Percentiles rank a stretch among this genome's conserved stretches.
phyloP scores from a whole-genome alignment of 2,329 filamentous ascomycete genomes.

The Sordariomycetes sp. region DNA sequence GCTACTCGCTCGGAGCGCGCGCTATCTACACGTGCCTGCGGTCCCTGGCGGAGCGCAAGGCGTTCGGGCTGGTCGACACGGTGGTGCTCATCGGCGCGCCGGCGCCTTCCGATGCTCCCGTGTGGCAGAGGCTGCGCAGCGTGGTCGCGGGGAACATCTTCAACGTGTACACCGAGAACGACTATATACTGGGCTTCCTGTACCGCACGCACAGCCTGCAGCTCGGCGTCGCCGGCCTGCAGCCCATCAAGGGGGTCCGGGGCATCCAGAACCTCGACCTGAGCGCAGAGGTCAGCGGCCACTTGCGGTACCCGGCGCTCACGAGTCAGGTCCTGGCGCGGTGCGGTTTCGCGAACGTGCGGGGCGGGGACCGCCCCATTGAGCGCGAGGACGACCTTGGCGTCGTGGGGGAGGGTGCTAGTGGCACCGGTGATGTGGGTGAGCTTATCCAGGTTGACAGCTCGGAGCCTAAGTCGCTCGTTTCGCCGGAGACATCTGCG shows the following conservation, averaged over 20 bases:
- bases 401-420: not conserved
- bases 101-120: slow-evolving; percentile 53
- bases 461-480: not conserved
- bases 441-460: not conserved
- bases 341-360: slow-evolving; percentile 35
- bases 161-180: slow-evolving; percentile 80
- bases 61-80: slow-evolving; percentile 74
- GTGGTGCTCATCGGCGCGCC: slow-evolving; percentile 76
- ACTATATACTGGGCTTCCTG: slow-evolving; percentile 76
- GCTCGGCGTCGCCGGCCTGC: slow-evolving; percentile 71
- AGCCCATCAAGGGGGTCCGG: slow-evolving; percentile 53
- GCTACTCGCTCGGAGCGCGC: slow-evolving; percentile 69
- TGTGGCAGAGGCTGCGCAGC: slow-evolving; percentile 66
- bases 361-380: slow-evolving; percentile 27
- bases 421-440: not conserved
- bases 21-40: slow-evolving; percentile 75
- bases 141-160: slow-evolving; percentile 73
- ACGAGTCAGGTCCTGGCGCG: slow-evolving; percentile 35
- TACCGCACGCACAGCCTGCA: slow-evolving; percentile 77
- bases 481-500: not conserved
- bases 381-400: slow-evolving; percentile 32
- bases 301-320: slow-evolving; percentile 36
- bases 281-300: slow-evolving; percentile 36
- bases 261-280: slow-evolving; percentile 48
- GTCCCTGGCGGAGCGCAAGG: slow-evolving; percentile 60